phyloP scores from a whole-genome alignment of 306 rosid species.

The Ammopiptanthus mongolicus region DNA sequence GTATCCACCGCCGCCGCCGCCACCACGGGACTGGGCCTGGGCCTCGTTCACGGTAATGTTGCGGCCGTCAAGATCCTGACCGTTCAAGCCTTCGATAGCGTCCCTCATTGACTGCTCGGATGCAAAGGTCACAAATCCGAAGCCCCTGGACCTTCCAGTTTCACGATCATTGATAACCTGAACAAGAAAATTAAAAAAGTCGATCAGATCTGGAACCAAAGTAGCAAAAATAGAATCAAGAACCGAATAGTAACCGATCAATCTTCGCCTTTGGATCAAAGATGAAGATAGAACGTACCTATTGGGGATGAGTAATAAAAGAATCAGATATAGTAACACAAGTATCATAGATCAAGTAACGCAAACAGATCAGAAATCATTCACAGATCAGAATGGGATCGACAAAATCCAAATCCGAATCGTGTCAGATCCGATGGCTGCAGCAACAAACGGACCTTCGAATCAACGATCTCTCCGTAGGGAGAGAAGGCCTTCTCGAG shows the following conservation, averaged over 20 bases:
- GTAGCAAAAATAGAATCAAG: neutral
- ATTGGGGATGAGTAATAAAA: conserved; percentile 52
- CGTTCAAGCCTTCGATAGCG: conserved; percentile 85
- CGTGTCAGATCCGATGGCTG: conserved; percentile 72
- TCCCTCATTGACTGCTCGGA: conserved; percentile 64
- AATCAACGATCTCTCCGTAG: conserved; percentile 65
- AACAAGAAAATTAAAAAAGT: fast-evolving
- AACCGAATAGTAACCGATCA: conserved; percentile 66
- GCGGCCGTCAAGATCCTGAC: conserved; percentile 76
- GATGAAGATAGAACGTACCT: conserved; percentile 94
- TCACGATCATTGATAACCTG: conserved; percentile 90
- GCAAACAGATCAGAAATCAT: conserved; percentile 50
- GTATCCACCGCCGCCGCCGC: conserved; percentile 34
- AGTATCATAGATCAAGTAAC: conserved; percentile 64
- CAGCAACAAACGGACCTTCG: conserved; percentile 95
- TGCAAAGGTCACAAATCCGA: conserved; percentile 77
- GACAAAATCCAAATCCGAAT: conserved; percentile 39
- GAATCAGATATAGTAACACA: conserved; percentile 47
- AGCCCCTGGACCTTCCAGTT: conserved; percentile 87
- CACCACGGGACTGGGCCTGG: conserved; percentile 76
- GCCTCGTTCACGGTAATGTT: conserved; percentile 88
- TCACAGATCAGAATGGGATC: conserved; percentile 48
- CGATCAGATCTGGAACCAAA: conserved; percentile 3
- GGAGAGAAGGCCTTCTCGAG: conserved; percentile 58
- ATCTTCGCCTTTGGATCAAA: conserved; percentile 63